phyloP scores from a whole-genome alignment of 73 alveolate species.

The Paramecium caudatum region DNA sequence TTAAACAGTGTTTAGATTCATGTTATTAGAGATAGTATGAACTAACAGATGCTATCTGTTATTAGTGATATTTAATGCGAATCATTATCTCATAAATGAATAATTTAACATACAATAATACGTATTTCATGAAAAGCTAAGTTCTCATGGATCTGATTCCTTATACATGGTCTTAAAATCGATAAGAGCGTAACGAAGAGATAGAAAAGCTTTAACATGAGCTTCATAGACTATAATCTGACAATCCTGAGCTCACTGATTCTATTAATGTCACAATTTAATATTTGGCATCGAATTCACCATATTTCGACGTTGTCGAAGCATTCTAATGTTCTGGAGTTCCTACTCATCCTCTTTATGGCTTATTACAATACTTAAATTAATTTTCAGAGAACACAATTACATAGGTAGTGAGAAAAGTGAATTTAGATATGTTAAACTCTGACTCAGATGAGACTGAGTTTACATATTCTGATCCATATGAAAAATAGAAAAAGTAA shows the following conservation, averaged over 20 bases:
- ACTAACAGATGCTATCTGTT: no score
- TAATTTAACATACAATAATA: not conserved
- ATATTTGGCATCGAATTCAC: not conserved
- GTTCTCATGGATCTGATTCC: conserved; percentile 15
- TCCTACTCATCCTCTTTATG: not conserved
- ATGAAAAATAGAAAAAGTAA: not conserved
- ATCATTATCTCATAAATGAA: conserved; percentile 10
- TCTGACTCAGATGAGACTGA: conserved; percentile 31
- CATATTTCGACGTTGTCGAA: not conserved
- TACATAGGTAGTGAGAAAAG: conserved; percentile 15
- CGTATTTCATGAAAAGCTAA: conserved; percentile 16
- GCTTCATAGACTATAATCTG: not conserved
- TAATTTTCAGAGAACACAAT: not conserved
- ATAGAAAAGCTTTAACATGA: not conserved
- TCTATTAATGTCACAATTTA: not conserved
- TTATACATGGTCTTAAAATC: not conserved
- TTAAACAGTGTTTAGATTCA: no score
- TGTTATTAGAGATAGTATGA: no score
- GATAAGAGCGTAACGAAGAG: not conserved
- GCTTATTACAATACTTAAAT: not conserved
- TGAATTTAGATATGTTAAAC: not conserved
- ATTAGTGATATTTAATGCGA: no score
- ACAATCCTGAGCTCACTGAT: not conserved
- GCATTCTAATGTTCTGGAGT: not conserved
- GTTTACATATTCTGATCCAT: conserved; percentile 2